A percentile compares a stretch with the other conserved stretches of the same genome.
Conservation (phyloP, 2,329 filamentous ascomycete species). For the Cryphonectria japonica region DNA sequence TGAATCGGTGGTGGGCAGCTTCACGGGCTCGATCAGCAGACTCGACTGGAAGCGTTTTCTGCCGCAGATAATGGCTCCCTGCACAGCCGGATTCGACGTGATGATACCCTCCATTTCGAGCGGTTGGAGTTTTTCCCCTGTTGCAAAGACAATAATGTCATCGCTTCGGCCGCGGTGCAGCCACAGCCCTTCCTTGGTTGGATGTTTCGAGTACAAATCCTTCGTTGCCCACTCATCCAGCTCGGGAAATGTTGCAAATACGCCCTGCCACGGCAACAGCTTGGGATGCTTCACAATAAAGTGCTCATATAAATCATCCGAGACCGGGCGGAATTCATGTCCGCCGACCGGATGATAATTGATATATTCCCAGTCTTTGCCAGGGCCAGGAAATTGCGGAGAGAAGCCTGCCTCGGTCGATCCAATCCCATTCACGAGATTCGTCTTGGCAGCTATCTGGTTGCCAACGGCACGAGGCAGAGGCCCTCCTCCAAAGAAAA, state of each 20-base stretch:
- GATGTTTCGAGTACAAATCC: slow-evolving; percentile 39
- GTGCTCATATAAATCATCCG: slow-evolving; percentile 36
- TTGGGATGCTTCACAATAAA: slow-evolving; percentile 32
- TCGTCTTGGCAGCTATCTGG: slow-evolving; percentile 32
- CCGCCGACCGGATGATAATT: slow-evolving; percentile 32
- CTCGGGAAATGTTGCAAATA: slow-evolving; percentile 37
- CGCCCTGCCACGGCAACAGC: slow-evolving; percentile 31
- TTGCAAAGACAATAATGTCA: slow-evolving; percentile 24
- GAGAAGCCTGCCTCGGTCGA: slow-evolving; percentile 35
- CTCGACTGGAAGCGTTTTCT: slow-evolving; percentile 18
- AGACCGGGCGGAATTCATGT: slow-evolving; percentile 15
- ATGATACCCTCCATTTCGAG: slow-evolving; percentile 25
- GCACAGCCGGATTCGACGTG: slow-evolving; percentile 14
- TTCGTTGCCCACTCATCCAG: slow-evolving; percentile 40
- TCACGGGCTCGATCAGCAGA: slow-evolving; percentile 15
- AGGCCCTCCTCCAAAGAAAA: slow-evolving; percentile 35
- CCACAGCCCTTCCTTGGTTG: slow-evolving; percentile 33
- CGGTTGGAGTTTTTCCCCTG: slow-evolving; percentile 23
- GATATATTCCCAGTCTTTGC: slow-evolving; percentile 37
- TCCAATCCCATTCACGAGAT: slow-evolving; percentile 33
- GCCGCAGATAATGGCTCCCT: slow-evolving; percentile 13
- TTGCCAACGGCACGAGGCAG: slow-evolving; percentile 35
- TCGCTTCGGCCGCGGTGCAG: slow-evolving; percentile 37
- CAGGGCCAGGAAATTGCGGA: slow-evolving; percentile 30
- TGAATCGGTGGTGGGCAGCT: not conserved